These are phyloP conservation scores for Zizania latifolia DNA, from an alignment of 176 grass and related monocot genomes.

Conservation along the genomic window DNA sequence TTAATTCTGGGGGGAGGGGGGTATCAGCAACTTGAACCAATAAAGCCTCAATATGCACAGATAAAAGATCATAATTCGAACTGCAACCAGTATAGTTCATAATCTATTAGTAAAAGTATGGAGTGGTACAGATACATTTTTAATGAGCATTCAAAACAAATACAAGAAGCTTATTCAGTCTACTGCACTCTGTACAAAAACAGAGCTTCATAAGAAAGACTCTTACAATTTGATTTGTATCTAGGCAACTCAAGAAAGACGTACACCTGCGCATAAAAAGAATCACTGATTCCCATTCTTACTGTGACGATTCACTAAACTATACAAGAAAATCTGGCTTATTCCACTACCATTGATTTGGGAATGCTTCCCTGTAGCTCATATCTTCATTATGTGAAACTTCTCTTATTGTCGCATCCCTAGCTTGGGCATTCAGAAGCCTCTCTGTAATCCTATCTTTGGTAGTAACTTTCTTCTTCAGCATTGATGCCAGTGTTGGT, in stretches of 20 bases:
- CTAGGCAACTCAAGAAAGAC: neutral
- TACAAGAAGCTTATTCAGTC: neutral
- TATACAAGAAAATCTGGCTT: neutral
- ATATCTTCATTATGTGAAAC: constrained; percentile 50
- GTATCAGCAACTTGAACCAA: neutral
- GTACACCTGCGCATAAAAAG: neutral
- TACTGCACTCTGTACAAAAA: constrained; percentile 12
- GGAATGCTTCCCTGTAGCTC: constrained; percentile 72
- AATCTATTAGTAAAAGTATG: neutral
- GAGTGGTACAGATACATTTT: neutral
- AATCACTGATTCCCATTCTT: neutral
- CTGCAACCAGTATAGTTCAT: neutral
- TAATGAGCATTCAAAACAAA: neutral
- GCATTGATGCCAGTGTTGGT: constrained; percentile 71
- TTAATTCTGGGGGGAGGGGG: no score
- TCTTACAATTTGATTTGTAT: neutral
- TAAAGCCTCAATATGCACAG: neutral
- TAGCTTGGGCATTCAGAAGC: constrained; percentile 50
- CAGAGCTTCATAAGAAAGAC: neutral
- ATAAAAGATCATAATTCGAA: neutral
- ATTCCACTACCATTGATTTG: constrained; percentile 65
- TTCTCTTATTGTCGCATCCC: constrained; percentile 44
- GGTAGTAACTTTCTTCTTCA: constrained; percentile 79
- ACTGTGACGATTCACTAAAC: neutral
- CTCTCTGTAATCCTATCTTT: constrained; percentile 81